Evolutionary conservation across 768 basidiomycete species (phyloP), one percentile per base, ranked within the genome.

Genomic region (Amyloporia xantha): DNA sequence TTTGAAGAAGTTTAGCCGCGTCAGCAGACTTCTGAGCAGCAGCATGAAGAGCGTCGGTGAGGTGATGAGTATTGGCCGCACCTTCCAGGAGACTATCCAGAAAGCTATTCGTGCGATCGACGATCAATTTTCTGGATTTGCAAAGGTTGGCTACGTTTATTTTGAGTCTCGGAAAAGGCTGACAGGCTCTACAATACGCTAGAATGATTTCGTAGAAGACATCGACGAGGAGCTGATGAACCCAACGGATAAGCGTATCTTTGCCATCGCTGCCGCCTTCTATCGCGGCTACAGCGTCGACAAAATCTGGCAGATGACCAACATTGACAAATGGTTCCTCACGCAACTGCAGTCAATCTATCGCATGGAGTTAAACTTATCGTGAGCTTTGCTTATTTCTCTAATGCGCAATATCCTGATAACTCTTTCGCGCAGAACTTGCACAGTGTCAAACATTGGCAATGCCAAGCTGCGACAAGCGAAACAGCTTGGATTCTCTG

Each of bases 1-100:
- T 69, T 72, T 98, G 62, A 94, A 94, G 69, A 99, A 99, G 77
- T 99, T 99, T 72, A 91, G 60, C 60, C 82, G 95, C 40, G 95
- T 99, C 60, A 93, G 90, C 64, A 80, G 86, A 50, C 74, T 89
- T 35, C 72, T 99, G 42, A 91, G 91, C 67, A 91, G 87, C 58
- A 91, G 89, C 68, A 98, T 99, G 95, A 98, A 98, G 78, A 92
- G 89, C 59, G 95, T 99, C 6, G 95, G 95, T 23, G 95, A 99
- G 68, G 95, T 99, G 49, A 99, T 99, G 96, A 91, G 90, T 57
- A 98, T 99, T 56, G 95, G 95, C 12, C 75, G 95, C 58, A 96
- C 93, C 4, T 99, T 99, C 61, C 95, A 98, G 66, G 95, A 99
- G 74, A 97, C 94, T 1, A 86, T 98, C 48, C 95, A 98, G 67